Evolutionary conservation across 192 early-diverging fungal species (phyloP), one percentile per base, ranked within the genome.

Genomic region (Phycomyces nitens): DNA sequence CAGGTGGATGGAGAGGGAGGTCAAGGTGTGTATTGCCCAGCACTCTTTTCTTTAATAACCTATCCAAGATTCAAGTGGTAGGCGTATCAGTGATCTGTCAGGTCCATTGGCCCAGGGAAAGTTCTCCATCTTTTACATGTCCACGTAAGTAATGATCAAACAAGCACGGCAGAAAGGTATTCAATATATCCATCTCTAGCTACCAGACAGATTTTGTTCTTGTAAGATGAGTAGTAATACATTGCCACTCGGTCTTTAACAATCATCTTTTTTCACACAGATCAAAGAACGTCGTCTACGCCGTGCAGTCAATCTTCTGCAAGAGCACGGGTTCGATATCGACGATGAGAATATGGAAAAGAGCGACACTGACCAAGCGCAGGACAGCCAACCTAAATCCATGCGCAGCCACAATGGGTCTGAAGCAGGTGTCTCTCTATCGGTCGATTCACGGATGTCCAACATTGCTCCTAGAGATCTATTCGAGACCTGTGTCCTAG

Each of bases 151-250:
- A 47, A 2, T 7, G 44, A 47, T n/a, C 12, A 6, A 47, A 6
- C 15, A 47, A 47, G 12, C 3, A 6, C 3, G 12, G 12, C 3
- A 47, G 12, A 6, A 2, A 47, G 12, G 11, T n/a, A 47, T 6
- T 18, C 18, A 47, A 47, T 47, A 6, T 3, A 14, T 47, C 44
- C 12, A 6, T 34, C 4, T 47, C 12, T 47, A 47, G 44, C 5
- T 90, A 88, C 68, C 86, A 89, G 68, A 90, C 86, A 0, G 88
- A 90, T 51, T 78, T 86, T 50, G 74, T 89, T 26, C 81, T 89
- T 77, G 86, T 88, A 78, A 72, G 42, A 7, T 15, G n/a, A n/a
- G n/a, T n/a, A n/a, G n/a, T n/a, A n/a, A n/a, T n/a, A n/a, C n/a
- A n/a, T n/a, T n/a, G n/a, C n/a, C n/a, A n/a, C n/a, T n/a, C n/a